A percentile compares a stretch with the other conserved stretches of the same genome.
Evolutionary conservation across 2,329 filamentous ascomycete species (phyloP).

Genomic region (Gremmenia infestans): DNA sequence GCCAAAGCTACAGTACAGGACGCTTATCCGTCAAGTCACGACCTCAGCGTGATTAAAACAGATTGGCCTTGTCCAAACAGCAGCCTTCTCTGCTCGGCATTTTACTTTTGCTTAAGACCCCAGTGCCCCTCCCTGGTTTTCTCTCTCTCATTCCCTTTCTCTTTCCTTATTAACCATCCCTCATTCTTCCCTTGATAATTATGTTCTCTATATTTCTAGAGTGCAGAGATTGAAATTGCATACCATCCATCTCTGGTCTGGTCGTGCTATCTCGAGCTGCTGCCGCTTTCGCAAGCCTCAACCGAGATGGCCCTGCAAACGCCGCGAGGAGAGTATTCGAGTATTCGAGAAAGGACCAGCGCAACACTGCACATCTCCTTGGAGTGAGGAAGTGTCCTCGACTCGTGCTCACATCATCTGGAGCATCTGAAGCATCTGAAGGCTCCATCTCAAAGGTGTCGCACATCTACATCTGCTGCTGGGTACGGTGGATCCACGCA

Average conservation of each 20-base stretch:
- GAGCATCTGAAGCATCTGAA: not conserved
- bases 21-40: constrained; percentile 20
- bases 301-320: constrained; percentile 15
- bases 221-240: constrained; percentile 1
- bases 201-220: not conserved
- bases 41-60: constrained; percentile 23
- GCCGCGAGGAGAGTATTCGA: constrained; percentile 9
- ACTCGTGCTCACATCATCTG: constrained; percentile 4
- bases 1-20: constrained; percentile 11
- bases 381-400: constrained; percentile 1
- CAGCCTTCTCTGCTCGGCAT: constrained; percentile 22
- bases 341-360: constrained; percentile 5
- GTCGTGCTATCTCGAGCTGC: not conserved
- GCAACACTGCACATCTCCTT: constrained; percentile 3
- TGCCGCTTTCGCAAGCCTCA: constrained; percentile 13
- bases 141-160: constrained; percentile 1
- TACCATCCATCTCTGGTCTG: not conserved
- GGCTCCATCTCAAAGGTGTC: constrained; percentile 4
- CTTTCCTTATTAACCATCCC: constrained; percentile 2
- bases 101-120: constrained; percentile 20
- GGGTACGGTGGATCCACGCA: not conserved
- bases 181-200: not conserved
- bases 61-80: constrained; percentile 16
- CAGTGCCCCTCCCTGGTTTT: constrained; percentile 10
- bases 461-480: constrained; percentile 3